A percentile compares a stretch with the other conserved stretches of the same genome.
Evolutionary conservation across 768 basidiomycete genomes (phyloP).

Genomic region (Boletus coccyginus): DNA sequence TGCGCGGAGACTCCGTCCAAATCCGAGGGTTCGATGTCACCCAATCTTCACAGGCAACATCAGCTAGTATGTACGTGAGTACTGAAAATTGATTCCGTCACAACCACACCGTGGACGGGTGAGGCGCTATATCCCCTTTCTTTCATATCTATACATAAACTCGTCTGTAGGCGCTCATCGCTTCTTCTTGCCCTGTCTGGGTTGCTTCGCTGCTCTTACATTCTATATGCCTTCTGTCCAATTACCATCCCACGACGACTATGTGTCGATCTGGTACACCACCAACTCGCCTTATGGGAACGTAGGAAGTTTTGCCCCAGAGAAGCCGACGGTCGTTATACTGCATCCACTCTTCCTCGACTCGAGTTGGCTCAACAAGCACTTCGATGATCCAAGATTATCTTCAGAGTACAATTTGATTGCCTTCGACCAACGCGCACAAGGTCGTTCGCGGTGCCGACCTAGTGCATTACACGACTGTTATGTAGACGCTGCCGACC

Average conservation of each 20-base stretch:
- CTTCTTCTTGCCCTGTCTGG: slow-evolving; percentile 2
- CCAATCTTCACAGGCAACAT: slow-evolving; percentile 20
- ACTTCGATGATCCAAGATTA: slow-evolving; percentile 66
- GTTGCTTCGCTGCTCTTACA: slow-evolving; percentile 28
- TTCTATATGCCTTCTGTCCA: slow-evolving; percentile 66
- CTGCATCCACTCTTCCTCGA: slow-evolving; percentile 69
- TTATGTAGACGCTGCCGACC: slow-evolving; percentile 78
- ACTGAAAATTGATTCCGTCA: slow-evolving; percentile 16
- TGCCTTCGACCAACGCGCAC: slow-evolving; percentile 68
- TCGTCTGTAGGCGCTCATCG: slow-evolving; percentile 4
- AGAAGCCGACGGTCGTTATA: slow-evolving; percentile 64
- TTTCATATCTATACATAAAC: slow-evolving; percentile 20
- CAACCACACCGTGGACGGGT: slow-evolving; percentile 1
- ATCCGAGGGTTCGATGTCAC: slow-evolving; percentile 5
- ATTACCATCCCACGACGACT: slow-evolving; percentile 58
- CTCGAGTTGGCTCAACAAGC: slow-evolving; percentile 62
- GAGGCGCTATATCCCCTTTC: slow-evolving; percentile 1
- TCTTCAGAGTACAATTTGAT: slow-evolving; percentile 61
- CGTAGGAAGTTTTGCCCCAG: slow-evolving; percentile 64
- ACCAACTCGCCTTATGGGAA: slow-evolving; percentile 60
- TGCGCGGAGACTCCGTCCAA: neutral
- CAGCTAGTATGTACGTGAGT: slow-evolving; percentile 16
- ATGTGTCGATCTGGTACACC: slow-evolving; percentile 68
- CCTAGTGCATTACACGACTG: slow-evolving; percentile 60
- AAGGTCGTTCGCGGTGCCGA: slow-evolving; percentile 55